Evolutionary conservation across 2,329 filamentous ascomycete genomes (phyloP).

Genomic region (Ophiostoma australiae): DNA sequence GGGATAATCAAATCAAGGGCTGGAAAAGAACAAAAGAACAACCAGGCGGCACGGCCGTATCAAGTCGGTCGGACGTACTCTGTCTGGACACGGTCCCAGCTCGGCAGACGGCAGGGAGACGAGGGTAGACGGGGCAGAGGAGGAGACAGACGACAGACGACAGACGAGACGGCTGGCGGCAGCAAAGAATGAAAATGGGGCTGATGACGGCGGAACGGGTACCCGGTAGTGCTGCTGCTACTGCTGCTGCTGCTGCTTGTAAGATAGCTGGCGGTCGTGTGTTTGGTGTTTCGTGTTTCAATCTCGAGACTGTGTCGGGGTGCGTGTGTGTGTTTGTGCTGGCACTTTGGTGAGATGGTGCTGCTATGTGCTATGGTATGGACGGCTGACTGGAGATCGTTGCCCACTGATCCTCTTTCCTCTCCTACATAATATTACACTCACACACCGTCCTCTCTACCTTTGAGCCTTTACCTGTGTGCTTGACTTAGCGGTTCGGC

Average conservation of each 20-base stretch:
- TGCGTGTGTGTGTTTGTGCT: no score
- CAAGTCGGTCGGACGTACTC: neutral
- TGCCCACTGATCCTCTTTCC: neutral
- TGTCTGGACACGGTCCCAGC: neutral
- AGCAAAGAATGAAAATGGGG: neutral
- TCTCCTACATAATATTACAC: neutral
- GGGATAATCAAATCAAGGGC: neutral
- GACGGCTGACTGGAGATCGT: neutral
- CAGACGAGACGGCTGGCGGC: neutral
- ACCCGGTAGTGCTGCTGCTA: neutral
- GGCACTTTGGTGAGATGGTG: neutral
- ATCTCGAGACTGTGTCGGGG: neutral
- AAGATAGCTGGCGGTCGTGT: neutral
- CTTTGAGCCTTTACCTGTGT: neutral
- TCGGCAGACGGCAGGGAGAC: neutral
- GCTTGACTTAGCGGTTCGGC: constrained; percentile 9
- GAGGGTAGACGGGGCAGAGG: neutral
- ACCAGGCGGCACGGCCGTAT: neutral
- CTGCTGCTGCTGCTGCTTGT: neutral
- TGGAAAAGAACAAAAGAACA: neutral
- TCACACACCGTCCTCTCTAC: constrained; percentile 9
- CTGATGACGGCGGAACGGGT: neutral
- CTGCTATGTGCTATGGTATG: neutral
- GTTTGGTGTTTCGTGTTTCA: neutral
- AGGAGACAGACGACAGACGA: neutral